Conservation (phyloP, 257 asterid species). For the Nicotiana otophora region DNA sequence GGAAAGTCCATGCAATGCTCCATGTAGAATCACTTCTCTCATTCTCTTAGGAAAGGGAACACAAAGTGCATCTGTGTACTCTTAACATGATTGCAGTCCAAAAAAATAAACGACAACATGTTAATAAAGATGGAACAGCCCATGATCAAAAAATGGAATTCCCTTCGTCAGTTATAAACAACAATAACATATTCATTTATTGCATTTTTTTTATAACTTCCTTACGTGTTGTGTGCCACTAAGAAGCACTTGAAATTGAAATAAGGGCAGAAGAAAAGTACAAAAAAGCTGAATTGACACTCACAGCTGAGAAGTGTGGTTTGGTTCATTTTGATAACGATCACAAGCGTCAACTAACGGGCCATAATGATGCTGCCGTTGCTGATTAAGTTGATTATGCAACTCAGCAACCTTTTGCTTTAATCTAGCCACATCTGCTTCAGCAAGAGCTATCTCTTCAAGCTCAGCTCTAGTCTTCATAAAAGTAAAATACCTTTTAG, state of each 20-base stretch:
- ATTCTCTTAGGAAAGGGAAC: not conserved
- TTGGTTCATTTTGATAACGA: constrained; percentile 49
- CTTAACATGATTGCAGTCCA: not conserved
- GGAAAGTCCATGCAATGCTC: not conserved
- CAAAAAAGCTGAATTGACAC: constrained; percentile 16
- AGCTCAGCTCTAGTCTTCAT: constrained; percentile 92
- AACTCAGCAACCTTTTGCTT: constrained; percentile 97
- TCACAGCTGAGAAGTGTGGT: constrained; percentile 54
- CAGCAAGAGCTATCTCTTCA: constrained; percentile 98
- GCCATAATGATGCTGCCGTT: constrained; percentile 80
- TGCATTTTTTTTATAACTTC: not conserved
- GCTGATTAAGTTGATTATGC: constrained; percentile 94
- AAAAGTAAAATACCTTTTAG: not conserved
- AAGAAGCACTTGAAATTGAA: not conserved
- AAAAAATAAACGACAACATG: not conserved
- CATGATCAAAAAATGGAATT: not conserved
- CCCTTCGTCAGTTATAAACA: not conserved
- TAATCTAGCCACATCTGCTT: constrained; percentile 93
- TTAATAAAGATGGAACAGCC: not conserved
- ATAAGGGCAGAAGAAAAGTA: not conserved
- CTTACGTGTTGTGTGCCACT: not conserved
- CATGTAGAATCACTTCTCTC: not conserved
- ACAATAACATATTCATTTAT: not conserved
- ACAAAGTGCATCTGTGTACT: not conserved
- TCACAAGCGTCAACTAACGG: constrained; percentile 66